Conservation (phyloP, 2,329 filamentous ascomycete species). For the Zopfia rhizophila region DNA sequence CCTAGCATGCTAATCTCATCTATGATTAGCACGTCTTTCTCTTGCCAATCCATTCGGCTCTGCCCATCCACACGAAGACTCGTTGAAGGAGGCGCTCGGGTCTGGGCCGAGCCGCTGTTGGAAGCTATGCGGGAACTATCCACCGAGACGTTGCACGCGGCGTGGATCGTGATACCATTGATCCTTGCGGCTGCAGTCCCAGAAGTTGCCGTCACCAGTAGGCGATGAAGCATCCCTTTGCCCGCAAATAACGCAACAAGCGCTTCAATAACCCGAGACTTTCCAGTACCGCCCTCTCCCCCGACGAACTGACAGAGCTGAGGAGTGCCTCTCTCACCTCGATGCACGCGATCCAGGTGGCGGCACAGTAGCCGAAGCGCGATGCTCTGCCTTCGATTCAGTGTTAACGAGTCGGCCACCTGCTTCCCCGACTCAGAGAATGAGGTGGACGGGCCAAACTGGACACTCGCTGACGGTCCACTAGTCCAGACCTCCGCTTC, state of each 20-base stretch:
- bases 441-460: background rate
- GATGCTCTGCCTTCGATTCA: slow-evolving; percentile 6
- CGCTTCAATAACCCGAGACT: slow-evolving; percentile 5
- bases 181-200: slow-evolving; percentile 7
- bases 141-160: slow-evolving; percentile 4
- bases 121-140: slow-evolving; percentile 2
- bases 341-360: slow-evolving; percentile 3
- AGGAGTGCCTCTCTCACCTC: background rate
- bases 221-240: slow-evolving; percentile 6
- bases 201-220: slow-evolving; percentile 5
- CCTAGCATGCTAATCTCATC: slow-evolving; percentile 11
- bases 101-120: background rate
- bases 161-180: slow-evolving; percentile 12
- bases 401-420: background rate
- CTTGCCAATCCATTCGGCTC: slow-evolving; percentile 8
- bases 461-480: too few relatives aligned
- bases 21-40: too few relatives aligned
- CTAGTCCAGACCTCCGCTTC: too few relatives aligned
- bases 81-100: background rate
- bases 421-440: slow-evolving; percentile 2
- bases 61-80: slow-evolving; percentile 5
- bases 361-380: slow-evolving; percentile 3
- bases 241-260: slow-evolving; percentile 1
- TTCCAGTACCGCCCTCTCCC: slow-evolving; percentile 6
- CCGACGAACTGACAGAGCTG: slow-evolving; percentile 8